Percentiles rank a stretch among this genome's conserved stretches.
phyloP scores from a whole-genome alignment of 805 yeast genomes.

The Monosporozyma solicola region DNA sequence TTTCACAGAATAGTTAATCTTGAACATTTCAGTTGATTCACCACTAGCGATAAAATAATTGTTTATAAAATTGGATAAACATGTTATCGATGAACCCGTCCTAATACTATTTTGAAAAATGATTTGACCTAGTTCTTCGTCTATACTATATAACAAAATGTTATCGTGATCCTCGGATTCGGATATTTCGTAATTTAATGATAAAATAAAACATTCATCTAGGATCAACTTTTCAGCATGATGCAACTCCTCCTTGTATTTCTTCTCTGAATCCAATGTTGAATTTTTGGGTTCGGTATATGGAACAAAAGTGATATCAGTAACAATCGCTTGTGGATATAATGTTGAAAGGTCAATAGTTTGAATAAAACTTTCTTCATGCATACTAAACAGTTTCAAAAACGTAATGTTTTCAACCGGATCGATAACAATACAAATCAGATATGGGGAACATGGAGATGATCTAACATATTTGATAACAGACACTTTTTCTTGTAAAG shows the following conservation, averaged over 20 bases:
- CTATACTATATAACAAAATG: slow-evolving; percentile 29
- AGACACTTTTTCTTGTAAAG: not conserved
- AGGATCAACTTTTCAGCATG: slow-evolving; percentile 29
- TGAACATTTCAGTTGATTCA: slow-evolving; percentile 22
- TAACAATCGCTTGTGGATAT: slow-evolving; percentile 15
- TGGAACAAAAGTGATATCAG: slow-evolving; percentile 15
- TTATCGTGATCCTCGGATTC: slow-evolving; percentile 27
- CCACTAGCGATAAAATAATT: slow-evolving; percentile 29
- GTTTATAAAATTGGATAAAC: slow-evolving; percentile 22
- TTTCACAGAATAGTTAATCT: slow-evolving; percentile 29
- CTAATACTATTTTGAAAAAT: slow-evolving; percentile 22
- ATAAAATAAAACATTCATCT: slow-evolving; percentile 31
- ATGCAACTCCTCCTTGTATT: slow-evolving; percentile 9
- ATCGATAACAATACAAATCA: not conserved
- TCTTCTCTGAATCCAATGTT: not conserved
- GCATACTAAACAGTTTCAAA: not conserved
- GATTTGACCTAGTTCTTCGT: slow-evolving; percentile 27
- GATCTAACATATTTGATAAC: not conserved
- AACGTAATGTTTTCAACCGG: not conserved
- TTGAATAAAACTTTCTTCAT: not conserved
- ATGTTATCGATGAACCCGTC: slow-evolving; percentile 11
- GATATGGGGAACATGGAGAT: slow-evolving; percentile 1
- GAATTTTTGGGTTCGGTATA: slow-evolving; percentile 1
- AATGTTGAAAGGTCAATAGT: not conserved
- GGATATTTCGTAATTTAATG: slow-evolving; percentile 27